Evolutionary conservation across 1,284 basidiomycete genomes (phyloP).

Genomic region (Tilletia indica): DNA sequence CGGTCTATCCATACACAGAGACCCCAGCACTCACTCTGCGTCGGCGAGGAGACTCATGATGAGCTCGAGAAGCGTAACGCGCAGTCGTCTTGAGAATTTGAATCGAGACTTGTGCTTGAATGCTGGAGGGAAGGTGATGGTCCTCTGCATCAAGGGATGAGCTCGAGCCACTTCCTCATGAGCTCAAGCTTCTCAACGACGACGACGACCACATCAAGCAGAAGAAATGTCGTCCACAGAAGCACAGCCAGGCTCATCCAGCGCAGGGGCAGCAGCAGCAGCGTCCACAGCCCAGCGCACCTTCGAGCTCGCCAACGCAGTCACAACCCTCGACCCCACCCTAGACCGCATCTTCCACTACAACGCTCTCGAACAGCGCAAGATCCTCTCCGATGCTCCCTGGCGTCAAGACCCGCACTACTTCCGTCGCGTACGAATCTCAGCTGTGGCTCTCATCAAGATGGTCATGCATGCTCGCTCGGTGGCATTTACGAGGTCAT

Average conservation of each 20-base stretch:
- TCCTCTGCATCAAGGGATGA: background rate
- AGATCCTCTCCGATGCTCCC: conserved; percentile 70
- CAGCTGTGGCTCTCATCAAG: conserved; percentile 91
- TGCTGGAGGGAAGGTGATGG: too few relatives aligned
- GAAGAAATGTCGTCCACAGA: background rate
- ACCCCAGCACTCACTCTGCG: conserved; percentile 14
- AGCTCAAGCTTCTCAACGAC: background rate
- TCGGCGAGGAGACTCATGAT: conserved; percentile 12
- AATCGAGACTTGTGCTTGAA: too few relatives aligned
- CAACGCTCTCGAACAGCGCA: conserved; percentile 70
- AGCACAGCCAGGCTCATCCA: background rate
- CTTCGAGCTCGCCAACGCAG: conserved; percentile 79
- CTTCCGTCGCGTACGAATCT: conserved; percentile 92
- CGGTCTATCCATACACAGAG: background rate
- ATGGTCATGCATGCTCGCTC: conserved; percentile 99
- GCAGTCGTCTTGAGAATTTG: too few relatives aligned
- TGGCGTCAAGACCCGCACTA: conserved; percentile 89
- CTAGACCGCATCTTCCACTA: conserved; percentile 59
- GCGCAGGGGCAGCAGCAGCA: background rate
- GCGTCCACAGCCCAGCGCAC: conserved; percentile 69
- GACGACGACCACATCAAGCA: conserved; percentile 5
- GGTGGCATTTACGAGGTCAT: conserved; percentile 95
- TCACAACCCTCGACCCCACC: conserved; percentile 56
- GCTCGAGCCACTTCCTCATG: conserved; percentile 1
- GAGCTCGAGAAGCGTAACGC: background rate